Base-by-base conservation (phyloP, 352 stramenopile genomes). In the Saprolegnia diclina region DNA sequence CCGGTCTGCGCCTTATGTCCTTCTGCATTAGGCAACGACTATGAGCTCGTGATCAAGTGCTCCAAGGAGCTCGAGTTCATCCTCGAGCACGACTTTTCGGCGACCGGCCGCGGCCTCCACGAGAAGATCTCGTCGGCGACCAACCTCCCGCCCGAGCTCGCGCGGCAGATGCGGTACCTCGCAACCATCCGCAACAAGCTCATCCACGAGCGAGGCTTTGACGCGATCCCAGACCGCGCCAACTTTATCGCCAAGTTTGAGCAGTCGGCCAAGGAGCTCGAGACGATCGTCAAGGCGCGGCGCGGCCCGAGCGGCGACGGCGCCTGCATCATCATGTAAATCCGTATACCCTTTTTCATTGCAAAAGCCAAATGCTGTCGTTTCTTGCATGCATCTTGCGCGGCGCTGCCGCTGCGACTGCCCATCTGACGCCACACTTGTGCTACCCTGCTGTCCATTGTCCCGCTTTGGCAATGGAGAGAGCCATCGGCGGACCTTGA, bases 1-100 rank as follows among this genome's bases (percentile, higher is more conserved):
- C 9, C 40, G 4, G 13, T 19, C 53, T 1, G 2, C 24, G 24
- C 19, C 37, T 14, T 1, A 54, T 22, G 29, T n/a, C 9, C 40
- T 1, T 18, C 40, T 37, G n/a, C 37, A 52, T 19, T 50, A 66
- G 57, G n/a, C 46, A 92, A 92, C 72, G 87, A 95, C 74, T 92
- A 88, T 52, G 82, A 95, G 69, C 76, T 95, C 21, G 85, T 78
- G 29, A 92, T 93, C 71, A 85, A 92, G 74, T 72, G 79, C 21
- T 88, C 83, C 67, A 93, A 95, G 71, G 83, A 92, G 71, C 73
- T 93, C 13, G 87, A 95, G 73, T 77, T 79, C 63, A 48, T 85
- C 24, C 76, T 95, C 21, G 79, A 83, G 71, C 72, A 61, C 14
- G 73, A 92, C 56, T 90, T 92, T 57, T 73, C 75, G n/a, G 85